Conservation (phyloP, 2,329 filamentous ascomycete species). For the Atkinsonella hypoxylon region DNA sequence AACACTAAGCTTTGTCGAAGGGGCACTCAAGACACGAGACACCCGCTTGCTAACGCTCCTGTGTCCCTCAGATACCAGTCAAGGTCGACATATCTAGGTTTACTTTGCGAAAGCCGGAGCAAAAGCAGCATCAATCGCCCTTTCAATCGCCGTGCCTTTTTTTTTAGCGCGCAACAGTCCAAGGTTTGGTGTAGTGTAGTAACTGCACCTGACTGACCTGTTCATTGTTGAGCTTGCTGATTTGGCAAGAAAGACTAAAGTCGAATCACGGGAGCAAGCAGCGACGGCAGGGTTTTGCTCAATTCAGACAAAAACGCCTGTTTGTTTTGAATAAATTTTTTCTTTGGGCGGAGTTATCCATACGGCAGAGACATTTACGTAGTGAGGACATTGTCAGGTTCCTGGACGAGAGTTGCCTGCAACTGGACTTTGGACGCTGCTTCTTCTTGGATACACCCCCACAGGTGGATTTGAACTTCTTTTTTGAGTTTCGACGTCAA, state of each 20-base stretch:
- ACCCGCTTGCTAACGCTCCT: background rate
- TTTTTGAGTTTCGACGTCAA: background rate
- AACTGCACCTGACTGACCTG: background rate
- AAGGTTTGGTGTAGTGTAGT: background rate
- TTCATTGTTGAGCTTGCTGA: background rate
- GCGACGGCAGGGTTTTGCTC: background rate
- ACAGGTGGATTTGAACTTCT: conserved; percentile 1
- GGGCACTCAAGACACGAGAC: background rate
- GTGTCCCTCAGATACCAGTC: background rate
- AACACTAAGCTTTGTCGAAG: background rate
- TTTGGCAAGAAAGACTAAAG: background rate
- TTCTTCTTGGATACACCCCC: background rate
- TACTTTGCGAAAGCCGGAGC: no score
- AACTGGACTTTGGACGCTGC: background rate
- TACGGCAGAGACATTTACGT: background rate
- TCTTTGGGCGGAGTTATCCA: background rate
- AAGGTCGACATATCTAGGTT: no score
- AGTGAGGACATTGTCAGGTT: no score
- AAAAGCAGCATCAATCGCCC: background rate
- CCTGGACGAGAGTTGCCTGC: no score
- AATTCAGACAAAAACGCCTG: background rate
- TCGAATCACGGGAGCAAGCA: no score
- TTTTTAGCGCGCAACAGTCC: background rate
- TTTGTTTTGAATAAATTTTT: background rate
- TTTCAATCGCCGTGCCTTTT: background rate